These are phyloP conservation scores for Craterostigma plantagineum DNA, from an alignment of 257 asterid genomes.

Conservation along the genomic window DNA sequence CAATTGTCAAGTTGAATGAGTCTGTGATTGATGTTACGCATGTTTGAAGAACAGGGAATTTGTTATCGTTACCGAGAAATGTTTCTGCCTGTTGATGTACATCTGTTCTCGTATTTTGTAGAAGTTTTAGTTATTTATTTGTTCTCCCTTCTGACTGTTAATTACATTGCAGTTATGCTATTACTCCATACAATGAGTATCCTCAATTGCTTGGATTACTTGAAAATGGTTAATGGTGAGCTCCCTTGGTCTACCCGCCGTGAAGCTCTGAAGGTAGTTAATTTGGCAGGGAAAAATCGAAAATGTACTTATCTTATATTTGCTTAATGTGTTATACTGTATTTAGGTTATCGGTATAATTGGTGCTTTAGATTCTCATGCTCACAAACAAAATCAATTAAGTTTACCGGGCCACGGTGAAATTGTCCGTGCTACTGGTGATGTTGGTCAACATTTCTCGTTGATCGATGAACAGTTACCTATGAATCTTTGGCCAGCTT, in stretches of 20 bases:
- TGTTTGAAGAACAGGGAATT: no score
- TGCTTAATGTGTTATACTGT: slow-evolving; percentile 6
- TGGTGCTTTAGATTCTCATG: slow-evolving; percentile 99
- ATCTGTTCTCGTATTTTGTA: no score
- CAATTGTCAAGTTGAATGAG: no score
- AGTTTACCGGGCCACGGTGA: slow-evolving; percentile 88
- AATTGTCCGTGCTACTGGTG: slow-evolving; percentile 65
- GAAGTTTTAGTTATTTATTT: no score
- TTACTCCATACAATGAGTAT: slow-evolving; percentile 85
- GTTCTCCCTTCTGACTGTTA: slow-evolving; percentile 17
- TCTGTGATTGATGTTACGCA: slow-evolving; percentile 4
- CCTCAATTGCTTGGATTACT: slow-evolving; percentile 88
- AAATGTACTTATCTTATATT: not conserved
- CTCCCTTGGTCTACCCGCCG: slow-evolving; percentile 98
- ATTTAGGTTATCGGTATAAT: slow-evolving; percentile 90
- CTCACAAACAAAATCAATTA: slow-evolving; percentile 73
- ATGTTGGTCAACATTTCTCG: slow-evolving; percentile 69
- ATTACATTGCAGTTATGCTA: slow-evolving; percentile 50
- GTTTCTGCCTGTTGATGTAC: no score
- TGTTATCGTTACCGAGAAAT: slow-evolving; percentile 34
- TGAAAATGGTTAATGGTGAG: slow-evolving; percentile 90
- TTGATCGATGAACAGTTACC: slow-evolving; percentile 70
- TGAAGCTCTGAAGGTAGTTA: slow-evolving; percentile 80
- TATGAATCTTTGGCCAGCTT: slow-evolving; percentile 97
- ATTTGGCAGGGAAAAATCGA: slow-evolving; percentile 1